Conservation (phyloP, 2,329 filamentous ascomycete species). For the Ambrosiella beaveri region DNA sequence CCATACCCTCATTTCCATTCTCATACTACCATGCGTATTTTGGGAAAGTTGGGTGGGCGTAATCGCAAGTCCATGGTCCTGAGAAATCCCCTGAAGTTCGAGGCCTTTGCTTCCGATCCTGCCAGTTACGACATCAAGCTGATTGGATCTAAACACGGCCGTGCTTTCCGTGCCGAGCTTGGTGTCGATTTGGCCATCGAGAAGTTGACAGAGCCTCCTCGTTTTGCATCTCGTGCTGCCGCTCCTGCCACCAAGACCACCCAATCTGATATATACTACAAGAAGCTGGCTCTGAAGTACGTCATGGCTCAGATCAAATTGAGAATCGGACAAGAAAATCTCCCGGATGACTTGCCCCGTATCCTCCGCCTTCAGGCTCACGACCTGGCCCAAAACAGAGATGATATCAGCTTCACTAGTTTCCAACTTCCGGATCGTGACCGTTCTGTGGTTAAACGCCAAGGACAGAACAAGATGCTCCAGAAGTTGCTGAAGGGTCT, state of each 20-base stretch:
- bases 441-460: constrained; percentile 73
- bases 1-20: constrained; percentile 96
- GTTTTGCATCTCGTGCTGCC: constrained; percentile 28
- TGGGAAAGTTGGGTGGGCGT: constrained; percentile 87
- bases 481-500: constrained; percentile 80
- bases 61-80: constrained; percentile 93
- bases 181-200: constrained; percentile 79
- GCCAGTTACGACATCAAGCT: constrained; percentile 78
- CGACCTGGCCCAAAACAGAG: constrained; percentile 58
- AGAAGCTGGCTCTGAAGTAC: constrained; percentile 77
- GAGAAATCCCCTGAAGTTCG: constrained; percentile 66
- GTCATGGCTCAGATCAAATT: constrained; percentile 82
- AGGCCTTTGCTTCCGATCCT: constrained; percentile 71
- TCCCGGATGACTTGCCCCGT: constrained; percentile 77
- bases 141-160: constrained; percentile 74
- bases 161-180: constrained; percentile 71
- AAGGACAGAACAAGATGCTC: constrained; percentile 62
- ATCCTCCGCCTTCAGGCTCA: constrained; percentile 77
- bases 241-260: constrained; percentile 28
- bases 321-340: constrained; percentile 67
- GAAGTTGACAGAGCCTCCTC: constrained; percentile 69
- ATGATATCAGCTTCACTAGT: constrained; percentile 49
- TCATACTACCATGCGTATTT: constrained; percentile 91
- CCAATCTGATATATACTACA: constrained; percentile 67
- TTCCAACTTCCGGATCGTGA: constrained; percentile 63